Base-by-base conservation (phyloP, 441 rosid species). In the Mallotus repandus region DNA sequence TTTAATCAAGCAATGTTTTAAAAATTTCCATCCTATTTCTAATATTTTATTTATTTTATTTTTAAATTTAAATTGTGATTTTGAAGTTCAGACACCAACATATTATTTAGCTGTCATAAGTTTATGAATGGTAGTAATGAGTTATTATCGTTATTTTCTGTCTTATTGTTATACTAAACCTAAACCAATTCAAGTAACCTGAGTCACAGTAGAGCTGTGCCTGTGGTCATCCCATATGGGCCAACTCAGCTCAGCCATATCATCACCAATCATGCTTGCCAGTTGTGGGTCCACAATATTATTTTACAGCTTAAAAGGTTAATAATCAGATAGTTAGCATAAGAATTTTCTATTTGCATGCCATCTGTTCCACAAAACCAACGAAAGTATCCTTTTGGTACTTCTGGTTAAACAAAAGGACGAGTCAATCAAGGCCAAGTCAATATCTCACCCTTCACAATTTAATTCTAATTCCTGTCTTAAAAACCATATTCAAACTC, bases 341-440 rank as follows among this genome's bases (percentile, higher is more conserved):
- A 5, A 0, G 18, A 52, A 16, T 56, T 64, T 19, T 59, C 19
- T 46, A 10, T 61, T 25, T 15, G 16, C 61, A 57, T 45, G n/a
- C 58, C 69, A 19, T 14, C 48, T 21, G 52, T 49, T 18, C 9
- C 19, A 32, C 58, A 71, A 7, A 71, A 25, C 41, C 2, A 35
- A 25, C 29, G 41, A 35, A 35, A 35, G 5, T 35, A 35, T 35
- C 41, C 1, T 35, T 35, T 3, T 0, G 3, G 41, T 35, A 35
- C 5, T 35, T 35, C 3, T 35, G 41, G 46, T 7, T 18, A 11
- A 41, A 55, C 22, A 15, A 14, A 59, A 46, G 60, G 32, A 29
- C 16, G 52, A 66, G 70, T 25, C 76, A 2, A 71, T 45, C 69
- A 59, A 15, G 46, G 22, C 66, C 35, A 68, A 69, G 81, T 69